Evolutionary conservation across 495 filamentous ascomycete species (phyloP).

Genomic region (Trichodelitschia bisporula): DNA sequence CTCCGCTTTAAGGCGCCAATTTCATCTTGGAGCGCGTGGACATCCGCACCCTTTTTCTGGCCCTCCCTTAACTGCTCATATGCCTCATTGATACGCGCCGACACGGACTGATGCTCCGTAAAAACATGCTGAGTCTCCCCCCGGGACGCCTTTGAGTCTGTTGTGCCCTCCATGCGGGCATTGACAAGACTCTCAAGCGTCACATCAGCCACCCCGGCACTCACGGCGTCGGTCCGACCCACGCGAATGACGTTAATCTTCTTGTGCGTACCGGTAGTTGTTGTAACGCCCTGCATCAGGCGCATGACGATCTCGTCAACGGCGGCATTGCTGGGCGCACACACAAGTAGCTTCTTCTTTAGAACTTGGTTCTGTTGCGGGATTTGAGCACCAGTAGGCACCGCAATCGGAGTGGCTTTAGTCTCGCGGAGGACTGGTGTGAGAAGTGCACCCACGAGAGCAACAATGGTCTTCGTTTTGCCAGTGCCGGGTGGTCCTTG

Average conservation of each 20-base stretch:
- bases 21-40: slow-evolving; percentile 44
- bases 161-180: slow-evolving; percentile 32
- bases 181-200: slow-evolving; percentile 84
- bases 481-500: slow-evolving; percentile 89
- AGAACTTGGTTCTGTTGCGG: not conserved
- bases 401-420: not conserved
- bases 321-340: slow-evolving; percentile 89
- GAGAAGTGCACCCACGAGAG: slow-evolving; percentile 75
- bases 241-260: slow-evolving; percentile 68
- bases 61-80: slow-evolving; percentile 22
- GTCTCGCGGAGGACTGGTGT: slow-evolving; percentile 12
- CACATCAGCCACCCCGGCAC: slow-evolving; percentile 67
- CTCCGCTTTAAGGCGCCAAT: slow-evolving; percentile 53
- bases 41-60: slow-evolving; percentile 32
- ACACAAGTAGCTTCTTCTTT: slow-evolving; percentile 70
- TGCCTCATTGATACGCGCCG: slow-evolving; percentile 39
- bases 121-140: slow-evolving; percentile 54
- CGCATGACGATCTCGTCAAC: slow-evolving; percentile 90
- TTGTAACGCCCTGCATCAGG: slow-evolving; percentile 72
- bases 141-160: slow-evolving; percentile 18
- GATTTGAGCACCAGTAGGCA: not conserved
- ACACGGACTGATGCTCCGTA: slow-evolving; percentile 54
- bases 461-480: slow-evolving; percentile 95
- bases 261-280: slow-evolving; percentile 39
- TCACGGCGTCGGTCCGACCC: slow-evolving; percentile 86